phyloP scores from a whole-genome alignment of 441 rosid species.

The Flueggea neowawraea region DNA sequence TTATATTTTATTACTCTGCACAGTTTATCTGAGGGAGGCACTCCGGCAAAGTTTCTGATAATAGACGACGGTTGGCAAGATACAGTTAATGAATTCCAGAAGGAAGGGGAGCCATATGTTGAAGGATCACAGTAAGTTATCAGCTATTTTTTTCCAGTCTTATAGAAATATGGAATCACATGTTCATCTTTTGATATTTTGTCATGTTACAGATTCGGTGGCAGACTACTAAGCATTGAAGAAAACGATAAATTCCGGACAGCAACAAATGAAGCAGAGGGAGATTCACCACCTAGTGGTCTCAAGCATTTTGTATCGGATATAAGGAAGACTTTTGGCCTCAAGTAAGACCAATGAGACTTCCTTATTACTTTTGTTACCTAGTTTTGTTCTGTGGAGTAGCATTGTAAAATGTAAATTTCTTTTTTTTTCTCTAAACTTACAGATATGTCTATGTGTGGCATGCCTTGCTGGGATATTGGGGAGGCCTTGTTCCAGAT shows the following conservation, averaged over 20 bases:
- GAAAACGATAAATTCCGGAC: slow-evolving; percentile 59
- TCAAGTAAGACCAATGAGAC: slow-evolving; percentile 29
- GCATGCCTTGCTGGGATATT: slow-evolving; percentile 75
- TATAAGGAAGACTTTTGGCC: slow-evolving; percentile 39
- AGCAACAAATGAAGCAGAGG: slow-evolving; percentile 21
- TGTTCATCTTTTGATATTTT: background rate
- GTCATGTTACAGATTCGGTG: slow-evolving; percentile 43
- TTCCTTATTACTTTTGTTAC: background rate
- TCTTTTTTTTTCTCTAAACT: slow-evolving; percentile 1
- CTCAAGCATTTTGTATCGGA: slow-evolving; percentile 31
- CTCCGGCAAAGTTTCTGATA: slow-evolving; percentile 56
- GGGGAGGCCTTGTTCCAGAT: slow-evolving; percentile 80
- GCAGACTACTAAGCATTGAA: slow-evolving; percentile 54
- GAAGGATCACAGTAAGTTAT: slow-evolving; percentile 44
- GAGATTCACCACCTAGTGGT: slow-evolving; percentile 22
- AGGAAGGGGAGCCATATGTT: slow-evolving; percentile 25
- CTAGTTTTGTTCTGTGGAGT: background rate
- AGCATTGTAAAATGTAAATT: background rate
- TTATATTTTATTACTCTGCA: slow-evolving; percentile 3
- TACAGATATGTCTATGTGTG: slow-evolving; percentile 62
- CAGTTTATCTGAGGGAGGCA: slow-evolving; percentile 57
- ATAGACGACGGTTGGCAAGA: slow-evolving; percentile 95
- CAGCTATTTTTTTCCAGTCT: slow-evolving; percentile 23
- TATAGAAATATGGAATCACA: background rate
- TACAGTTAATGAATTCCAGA: slow-evolving; percentile 33